Evolutionary conservation across 2,329 filamentous ascomycete species (phyloP), one percentile per base, ranked within the genome.

Genomic region (Geosmithia morbida): DNA sequence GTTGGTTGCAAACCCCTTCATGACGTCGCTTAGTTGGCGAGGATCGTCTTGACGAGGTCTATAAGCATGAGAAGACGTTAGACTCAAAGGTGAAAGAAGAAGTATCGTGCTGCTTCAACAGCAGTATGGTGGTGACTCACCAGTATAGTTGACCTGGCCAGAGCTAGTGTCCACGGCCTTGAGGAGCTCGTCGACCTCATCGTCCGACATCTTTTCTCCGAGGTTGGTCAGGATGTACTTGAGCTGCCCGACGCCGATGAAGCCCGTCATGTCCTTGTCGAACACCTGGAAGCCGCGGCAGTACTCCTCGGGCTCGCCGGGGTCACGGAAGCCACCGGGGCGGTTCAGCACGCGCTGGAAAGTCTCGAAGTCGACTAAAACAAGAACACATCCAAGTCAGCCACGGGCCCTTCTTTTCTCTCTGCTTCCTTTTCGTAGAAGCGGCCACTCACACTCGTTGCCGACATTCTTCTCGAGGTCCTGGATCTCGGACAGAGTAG

Each of bases 241-340:
- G 66, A 98, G 78, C 71, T 98, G 92, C 49, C 92, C 92, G 54
- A 97, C 90, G 48, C 90, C 92, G 63, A 98, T 97, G 67, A 89
- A 96, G 46, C 92, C 92, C 51, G 88, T 95, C 80, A 95, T 85
- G 65, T 98, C 92, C 71, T 98, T 98, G 70, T 98, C 92, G 59
- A 98, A 98, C 47, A 98, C 92, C 68, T 98, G 92, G 74, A 98
- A 98, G 48, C 92, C 92, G 52, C 90, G 86, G 68, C 90, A 95
- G 71, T 98, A 98, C 66, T 97, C 90, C 62, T 97, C 90, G 41
- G 92, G 90, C 70, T 96, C 89, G 63, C 92, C 92, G 2, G 92
- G 89, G 60, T 97, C 92, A 64, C 92, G 88, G 84, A 98, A 98
- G 59, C 92, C 92, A 63, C 89, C 89, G 37, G 92, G 92, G 54